These are phyloP conservation scores for Paraphoma chrysanthemicola DNA, from an alignment of 2,329 filamentous ascomycete species.

Conservation along the genomic window DNA sequence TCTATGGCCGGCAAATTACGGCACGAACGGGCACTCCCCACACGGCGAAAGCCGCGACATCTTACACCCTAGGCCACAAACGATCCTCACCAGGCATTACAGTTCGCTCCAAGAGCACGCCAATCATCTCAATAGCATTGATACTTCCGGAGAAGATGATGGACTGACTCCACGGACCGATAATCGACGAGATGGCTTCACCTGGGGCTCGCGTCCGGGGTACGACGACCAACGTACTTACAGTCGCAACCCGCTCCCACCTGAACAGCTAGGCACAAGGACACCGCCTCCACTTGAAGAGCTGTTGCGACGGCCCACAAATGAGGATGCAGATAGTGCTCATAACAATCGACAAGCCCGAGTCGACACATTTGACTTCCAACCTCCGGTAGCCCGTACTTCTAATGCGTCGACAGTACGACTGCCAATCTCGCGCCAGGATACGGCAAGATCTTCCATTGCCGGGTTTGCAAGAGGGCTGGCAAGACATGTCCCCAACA, in stretches of 20 bases:
- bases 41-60: not conserved
- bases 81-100: conserved; percentile 22
- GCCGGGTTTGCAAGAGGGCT: conserved; percentile 32
- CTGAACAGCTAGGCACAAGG: conserved; percentile 5
- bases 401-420: conserved; percentile 4
- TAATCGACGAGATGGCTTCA: conserved; percentile 36
- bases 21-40: no score
- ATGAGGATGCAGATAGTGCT: conserved; percentile 13
- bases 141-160: conserved; percentile 4
- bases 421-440: conserved; percentile 8
- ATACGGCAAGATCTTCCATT: conserved; percentile 30
- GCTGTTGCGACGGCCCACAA: conserved; percentile 18
- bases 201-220: conserved; percentile 19
- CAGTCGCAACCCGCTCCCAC: conserved; percentile 20
- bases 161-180: conserved; percentile 21
- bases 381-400: not conserved
- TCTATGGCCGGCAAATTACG: not conserved
- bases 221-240: conserved; percentile 10
- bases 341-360: conserved; percentile 15
- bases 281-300: conserved; percentile 31
- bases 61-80: conserved; percentile 7
- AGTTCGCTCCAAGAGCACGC: conserved; percentile 38
- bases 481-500: conserved; percentile 27
- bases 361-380: conserved; percentile 19
- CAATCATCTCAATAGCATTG: conserved; percentile 10